phyloP scores from a whole-genome alignment of 805 yeast species.

The Zygotorulaspora danielsina region DNA sequence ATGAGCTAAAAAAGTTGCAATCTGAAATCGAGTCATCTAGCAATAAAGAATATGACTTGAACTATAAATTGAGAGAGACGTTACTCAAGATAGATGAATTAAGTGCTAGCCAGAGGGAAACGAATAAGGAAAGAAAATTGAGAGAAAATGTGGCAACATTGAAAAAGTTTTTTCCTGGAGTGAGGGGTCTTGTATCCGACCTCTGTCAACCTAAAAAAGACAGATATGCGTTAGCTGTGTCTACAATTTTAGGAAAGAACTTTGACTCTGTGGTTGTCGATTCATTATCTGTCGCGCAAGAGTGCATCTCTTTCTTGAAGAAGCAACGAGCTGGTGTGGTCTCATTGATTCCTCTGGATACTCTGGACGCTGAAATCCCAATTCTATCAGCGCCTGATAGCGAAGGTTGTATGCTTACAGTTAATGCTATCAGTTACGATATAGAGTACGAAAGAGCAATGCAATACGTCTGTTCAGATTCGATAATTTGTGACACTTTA shows the following conservation, averaged over 20 bases:
- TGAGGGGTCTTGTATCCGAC: constrained; percentile 75
- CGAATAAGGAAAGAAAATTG: constrained; percentile 60
- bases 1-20: constrained; percentile 40
- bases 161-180: constrained; percentile 76
- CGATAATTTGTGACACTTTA: constrained; percentile 72
- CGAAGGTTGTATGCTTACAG: constrained; percentile 41
- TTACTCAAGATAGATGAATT: constrained; percentile 63
- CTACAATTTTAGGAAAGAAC: constrained; percentile 71
- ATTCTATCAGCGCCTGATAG: constrained; percentile 20
- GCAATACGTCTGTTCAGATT: constrained; percentile 71
- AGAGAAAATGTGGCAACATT: constrained; percentile 70
- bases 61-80: constrained; percentile 56
- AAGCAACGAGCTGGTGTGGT: constrained; percentile 83
- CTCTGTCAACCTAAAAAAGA: constrained; percentile 71
- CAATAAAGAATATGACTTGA: constrained; percentile 56
- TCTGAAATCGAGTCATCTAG: constrained; percentile 37
- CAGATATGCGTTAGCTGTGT: constrained; percentile 68
- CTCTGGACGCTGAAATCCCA: constrained; percentile 68
- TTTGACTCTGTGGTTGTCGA: constrained; percentile 85
- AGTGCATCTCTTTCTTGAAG: constrained; percentile 73
- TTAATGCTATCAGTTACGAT: constrained; percentile 72
- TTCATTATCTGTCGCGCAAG: constrained; percentile 58
- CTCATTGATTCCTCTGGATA: constrained; percentile 82
- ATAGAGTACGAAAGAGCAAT: constrained; percentile 68
- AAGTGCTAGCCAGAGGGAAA: constrained; percentile 71